Evolutionary conservation across 345 rosid species (phyloP), one percentile per base, ranked within the genome.

Genomic region (Erucastrum elatum): DNA sequence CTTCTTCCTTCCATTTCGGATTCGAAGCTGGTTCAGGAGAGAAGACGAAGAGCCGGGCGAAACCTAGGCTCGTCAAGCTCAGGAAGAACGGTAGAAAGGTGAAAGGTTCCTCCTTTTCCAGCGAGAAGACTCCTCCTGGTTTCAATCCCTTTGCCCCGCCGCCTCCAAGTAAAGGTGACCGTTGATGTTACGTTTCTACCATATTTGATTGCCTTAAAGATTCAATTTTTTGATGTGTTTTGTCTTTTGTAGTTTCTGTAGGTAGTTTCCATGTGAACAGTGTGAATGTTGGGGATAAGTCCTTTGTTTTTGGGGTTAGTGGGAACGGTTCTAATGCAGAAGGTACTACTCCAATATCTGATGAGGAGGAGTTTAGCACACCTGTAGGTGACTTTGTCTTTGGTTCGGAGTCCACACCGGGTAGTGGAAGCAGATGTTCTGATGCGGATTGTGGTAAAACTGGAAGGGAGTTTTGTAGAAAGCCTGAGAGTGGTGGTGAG

Each of bases 1-100:
- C 82, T 0, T 64, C 75, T 16, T 69, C 80, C 17, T 64, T 39
- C 10, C 64, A 66, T 11, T 85, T 74, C 33, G 72, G 71, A 13
- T 73, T 65, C 33, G 84, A 70, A 33, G 55, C 30, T 31, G 71
- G 71, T 49, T 67, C 78, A 35, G 87, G 87, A 35, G 34, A 78
- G 13, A 72, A 30, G 8, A 68, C 73, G 1, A 61, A 84, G 70
- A 71, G 73, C 63, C 82, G 88, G 76, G 27, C 72, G 6, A 86
- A 87, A 71, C 94, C 88, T 51, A 90, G 98, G 85, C 53, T 87
- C 37, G 77, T 74, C 66, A 91, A 91, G 76, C 35, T 86, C 77
- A 90, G 87, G 89, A 92, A 85, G 81, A 81, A 76, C 55, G 80
- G 85, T 64, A 79, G 87, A 69, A 77, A 82, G 75, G 81, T 77